Percentiles rank a stretch among this genome's conserved stretches.
Evolutionary conservation across 2,329 filamentous ascomycete genomes (phyloP).

Genomic region (Penicillium sp.): DNA sequence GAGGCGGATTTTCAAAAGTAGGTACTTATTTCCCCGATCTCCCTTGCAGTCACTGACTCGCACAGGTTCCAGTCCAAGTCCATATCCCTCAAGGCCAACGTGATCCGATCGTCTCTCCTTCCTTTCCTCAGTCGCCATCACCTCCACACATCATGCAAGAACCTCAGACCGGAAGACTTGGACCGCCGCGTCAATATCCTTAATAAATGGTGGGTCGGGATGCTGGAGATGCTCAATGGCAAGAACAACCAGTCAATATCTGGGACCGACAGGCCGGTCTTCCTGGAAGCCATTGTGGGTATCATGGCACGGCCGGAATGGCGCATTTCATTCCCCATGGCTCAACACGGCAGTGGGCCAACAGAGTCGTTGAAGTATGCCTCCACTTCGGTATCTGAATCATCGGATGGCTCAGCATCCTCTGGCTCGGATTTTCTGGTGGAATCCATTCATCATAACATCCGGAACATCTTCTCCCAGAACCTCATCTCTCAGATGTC

Average conservation of each 20-base stretch:
- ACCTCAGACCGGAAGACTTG: slow-evolving; percentile 74
- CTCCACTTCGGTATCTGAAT: slow-evolving; percentile 51
- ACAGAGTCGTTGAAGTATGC: slow-evolving; percentile 37
- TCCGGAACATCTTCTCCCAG: slow-evolving; percentile 80
- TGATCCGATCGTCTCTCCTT: slow-evolving; percentile 70
- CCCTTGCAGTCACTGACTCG: slow-evolving; percentile 8
- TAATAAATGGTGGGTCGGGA: slow-evolving; percentile 85
- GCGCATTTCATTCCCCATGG: slow-evolving; percentile 70
- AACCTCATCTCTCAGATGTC: slow-evolving; percentile 82
- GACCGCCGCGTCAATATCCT: slow-evolving; percentile 77
- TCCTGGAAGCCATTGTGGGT: slow-evolving; percentile 75
- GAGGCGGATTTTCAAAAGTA: slow-evolving; percentile 70
- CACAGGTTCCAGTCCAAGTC: slow-evolving; percentile 70
- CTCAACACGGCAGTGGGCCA: slow-evolving; percentile 45
- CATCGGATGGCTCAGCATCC: slow-evolving; percentile 59
- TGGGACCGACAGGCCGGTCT: slow-evolving; percentile 77
- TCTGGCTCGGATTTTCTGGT: slow-evolving; percentile 66
- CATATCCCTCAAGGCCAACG: slow-evolving; percentile 70
- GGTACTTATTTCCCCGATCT: slow-evolving; percentile 17
- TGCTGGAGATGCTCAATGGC: slow-evolving; percentile 80
- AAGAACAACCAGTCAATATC: slow-evolving; percentile 74
- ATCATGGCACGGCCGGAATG: slow-evolving; percentile 91
- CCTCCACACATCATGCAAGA: slow-evolving; percentile 65
- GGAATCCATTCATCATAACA: slow-evolving; percentile 81
- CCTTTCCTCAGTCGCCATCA: slow-evolving; percentile 75